Conservation (phyloP, 345 rosid species). For the Psidium friedrichsthalianum region DNA sequence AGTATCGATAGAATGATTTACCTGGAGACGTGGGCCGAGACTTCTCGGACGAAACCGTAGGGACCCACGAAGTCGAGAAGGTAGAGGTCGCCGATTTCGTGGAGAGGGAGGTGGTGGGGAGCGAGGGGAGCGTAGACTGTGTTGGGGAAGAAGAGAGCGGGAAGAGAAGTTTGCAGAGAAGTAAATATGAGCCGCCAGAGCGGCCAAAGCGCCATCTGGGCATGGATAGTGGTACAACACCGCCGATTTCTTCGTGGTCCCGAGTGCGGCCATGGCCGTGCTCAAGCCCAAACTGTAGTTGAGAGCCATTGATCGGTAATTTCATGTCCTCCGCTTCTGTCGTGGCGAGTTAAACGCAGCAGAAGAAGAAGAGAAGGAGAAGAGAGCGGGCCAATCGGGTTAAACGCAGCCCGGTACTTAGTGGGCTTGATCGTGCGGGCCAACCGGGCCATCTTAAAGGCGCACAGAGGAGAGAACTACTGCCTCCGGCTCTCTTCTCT, state of each 20-base stretch:
- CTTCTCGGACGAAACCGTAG: constrained; percentile 33
- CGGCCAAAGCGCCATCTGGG: constrained; percentile 72
- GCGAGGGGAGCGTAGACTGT: constrained; percentile 52
- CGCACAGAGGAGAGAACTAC: too few relatives aligned
- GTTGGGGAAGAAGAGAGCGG: constrained; percentile 57
- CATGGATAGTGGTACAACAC: constrained; percentile 72
- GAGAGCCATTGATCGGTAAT: not conserved
- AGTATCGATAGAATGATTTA: not conserved
- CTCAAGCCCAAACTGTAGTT: not conserved
- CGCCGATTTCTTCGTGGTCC: constrained; percentile 29
- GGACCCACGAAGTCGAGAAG: constrained; percentile 75
- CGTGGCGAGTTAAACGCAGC: not conserved
- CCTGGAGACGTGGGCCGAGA: constrained; percentile 44
- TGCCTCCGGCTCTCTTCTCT: not conserved
- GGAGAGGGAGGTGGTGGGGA: constrained; percentile 42
- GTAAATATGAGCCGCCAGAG: constrained; percentile 64
- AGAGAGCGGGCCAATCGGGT: not conserved
- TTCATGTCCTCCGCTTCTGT: too few relatives aligned
- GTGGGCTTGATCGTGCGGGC: not conserved
- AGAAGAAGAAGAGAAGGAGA: not conserved
- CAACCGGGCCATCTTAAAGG: not conserved
- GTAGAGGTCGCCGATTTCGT: constrained; percentile 42
- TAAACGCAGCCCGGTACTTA: not conserved
- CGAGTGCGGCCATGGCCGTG: not conserved
- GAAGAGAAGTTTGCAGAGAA: constrained; percentile 39